Percentiles rank a stretch among this genome's conserved stretches.
phyloP scores from a whole-genome alignment of 495 filamentous ascomycete species.

The Pyronema domesticum region DNA sequence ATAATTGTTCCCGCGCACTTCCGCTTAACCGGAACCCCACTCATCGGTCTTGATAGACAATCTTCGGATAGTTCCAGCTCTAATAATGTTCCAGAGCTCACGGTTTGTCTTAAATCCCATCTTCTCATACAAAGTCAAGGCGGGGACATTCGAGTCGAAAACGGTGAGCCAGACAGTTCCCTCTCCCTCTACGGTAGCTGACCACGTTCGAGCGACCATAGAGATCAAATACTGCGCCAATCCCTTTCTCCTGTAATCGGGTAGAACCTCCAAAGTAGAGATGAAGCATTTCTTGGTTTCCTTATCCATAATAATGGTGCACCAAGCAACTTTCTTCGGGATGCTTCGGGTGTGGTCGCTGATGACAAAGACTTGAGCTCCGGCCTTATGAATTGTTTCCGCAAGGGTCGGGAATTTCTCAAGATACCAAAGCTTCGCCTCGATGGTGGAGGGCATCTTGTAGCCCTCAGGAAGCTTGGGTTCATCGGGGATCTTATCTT shows the following conservation, averaged over 20 bases:
- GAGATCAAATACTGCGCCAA: slow-evolving; percentile 7
- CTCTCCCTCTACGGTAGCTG: background rate
- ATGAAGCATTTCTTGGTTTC: slow-evolving; percentile 6
- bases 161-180: slow-evolving; percentile 15
- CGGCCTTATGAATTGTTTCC: background rate
- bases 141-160: slow-evolving; percentile 9
- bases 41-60: background rate
- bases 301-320: slow-evolving; percentile 3
- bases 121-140: slow-evolving; percentile 12
- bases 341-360: background rate
- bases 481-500: background rate
- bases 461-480: background rate
- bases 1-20: no score
- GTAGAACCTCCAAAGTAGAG: slow-evolving; percentile 6
- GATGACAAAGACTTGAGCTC: background rate
- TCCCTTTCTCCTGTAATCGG: slow-evolving; percentile 2
- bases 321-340: background rate
- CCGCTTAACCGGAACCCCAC: no score
- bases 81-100: slow-evolving; percentile 11
- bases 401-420: background rate
- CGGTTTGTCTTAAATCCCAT: slow-evolving; percentile 9
- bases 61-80: background rate
- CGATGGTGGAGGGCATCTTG: background rate
- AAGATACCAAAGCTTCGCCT: background rate
- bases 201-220: slow-evolving; percentile 1